Conservation (phyloP, 805 yeast species). For the Teunomyces cretensis region DNA sequence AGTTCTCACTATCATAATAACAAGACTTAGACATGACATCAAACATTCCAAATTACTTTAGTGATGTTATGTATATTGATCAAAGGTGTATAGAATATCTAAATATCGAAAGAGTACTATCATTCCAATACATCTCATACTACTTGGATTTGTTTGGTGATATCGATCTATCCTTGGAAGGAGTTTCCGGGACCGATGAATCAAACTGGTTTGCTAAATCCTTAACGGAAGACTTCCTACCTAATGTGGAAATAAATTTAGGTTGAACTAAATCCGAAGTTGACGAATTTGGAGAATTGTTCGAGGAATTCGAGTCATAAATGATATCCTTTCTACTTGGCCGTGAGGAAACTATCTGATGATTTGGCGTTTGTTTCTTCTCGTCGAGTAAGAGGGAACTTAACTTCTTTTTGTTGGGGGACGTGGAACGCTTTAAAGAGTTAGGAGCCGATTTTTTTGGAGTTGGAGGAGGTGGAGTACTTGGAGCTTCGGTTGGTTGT, state of each 20-base stretch:
- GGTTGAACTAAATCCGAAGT: slow-evolving; percentile 26
- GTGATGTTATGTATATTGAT: slow-evolving; percentile 6
- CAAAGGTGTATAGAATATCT: background rate
- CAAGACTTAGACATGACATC: slow-evolving; percentile 59
- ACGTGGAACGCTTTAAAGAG: slow-evolving; percentile 34
- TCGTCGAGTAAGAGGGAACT: slow-evolving; percentile 15
- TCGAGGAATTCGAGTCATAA: slow-evolving; percentile 10
- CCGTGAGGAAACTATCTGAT: slow-evolving; percentile 21
- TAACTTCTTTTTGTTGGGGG: slow-evolving; percentile 39
- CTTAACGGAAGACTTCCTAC: slow-evolving; percentile 33
- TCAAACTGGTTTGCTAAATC: slow-evolving; percentile 32
- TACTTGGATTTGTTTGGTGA: slow-evolving; percentile 14
- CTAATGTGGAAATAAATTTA: slow-evolving; percentile 24
- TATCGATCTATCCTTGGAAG: slow-evolving; percentile 11
- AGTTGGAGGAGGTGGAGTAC: slow-evolving; percentile 21
- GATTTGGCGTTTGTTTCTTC: slow-evolving; percentile 4
- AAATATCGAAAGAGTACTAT: background rate
- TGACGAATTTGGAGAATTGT: slow-evolving; percentile 9
- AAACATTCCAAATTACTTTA: slow-evolving; percentile 59
- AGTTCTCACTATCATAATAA: slow-evolving; percentile 46
- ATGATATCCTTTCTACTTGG: slow-evolving; percentile 28
- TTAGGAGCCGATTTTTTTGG: slow-evolving; percentile 13
- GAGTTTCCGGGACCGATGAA: slow-evolving; percentile 14
- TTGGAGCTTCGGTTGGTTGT: background rate
- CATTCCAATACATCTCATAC: background rate